Conservation (phyloP, 257 asterid genomes). For the Schizonepeta tenuifolia region DNA sequence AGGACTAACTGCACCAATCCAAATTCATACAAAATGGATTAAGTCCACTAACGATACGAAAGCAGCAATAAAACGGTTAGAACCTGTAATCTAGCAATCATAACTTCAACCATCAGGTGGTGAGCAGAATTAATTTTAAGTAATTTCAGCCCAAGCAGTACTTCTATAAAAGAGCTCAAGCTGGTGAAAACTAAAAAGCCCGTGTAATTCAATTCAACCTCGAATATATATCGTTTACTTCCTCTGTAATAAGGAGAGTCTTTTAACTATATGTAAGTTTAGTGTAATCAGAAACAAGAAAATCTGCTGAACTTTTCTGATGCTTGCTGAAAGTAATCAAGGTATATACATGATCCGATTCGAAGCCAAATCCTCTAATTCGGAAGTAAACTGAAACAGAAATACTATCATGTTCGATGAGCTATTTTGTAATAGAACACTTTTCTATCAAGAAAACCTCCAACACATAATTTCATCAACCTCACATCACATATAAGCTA, state of each 20-base stretch:
- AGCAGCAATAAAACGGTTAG: background rate
- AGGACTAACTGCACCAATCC: background rate
- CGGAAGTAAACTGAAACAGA: background rate
- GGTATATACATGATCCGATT: background rate
- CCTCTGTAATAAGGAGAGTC: background rate
- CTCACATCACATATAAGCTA: background rate
- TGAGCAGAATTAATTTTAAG: background rate
- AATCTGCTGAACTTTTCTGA: background rate
- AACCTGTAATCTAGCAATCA: background rate
- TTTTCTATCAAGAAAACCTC: background rate
- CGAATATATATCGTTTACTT: background rate
- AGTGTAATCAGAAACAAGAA: background rate
- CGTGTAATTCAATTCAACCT: background rate
- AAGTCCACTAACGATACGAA: background rate
- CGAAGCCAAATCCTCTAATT: background rate
- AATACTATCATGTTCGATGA: background rate
- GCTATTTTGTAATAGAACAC: background rate
- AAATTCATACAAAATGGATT: background rate
- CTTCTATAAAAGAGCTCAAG: background rate
- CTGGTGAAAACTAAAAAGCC: background rate
- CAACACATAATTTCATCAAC: background rate
- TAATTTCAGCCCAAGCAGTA: background rate
- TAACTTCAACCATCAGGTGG: background rate
- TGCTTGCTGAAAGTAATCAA: slow-evolving; percentile 9
- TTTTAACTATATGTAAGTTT: background rate